Percentiles rank a stretch among this genome's conserved stretches.
phyloP scores from a whole-genome alignment of 164 flowering plant genomes.

The Kalanchoe fedtschenkoi region DNA sequence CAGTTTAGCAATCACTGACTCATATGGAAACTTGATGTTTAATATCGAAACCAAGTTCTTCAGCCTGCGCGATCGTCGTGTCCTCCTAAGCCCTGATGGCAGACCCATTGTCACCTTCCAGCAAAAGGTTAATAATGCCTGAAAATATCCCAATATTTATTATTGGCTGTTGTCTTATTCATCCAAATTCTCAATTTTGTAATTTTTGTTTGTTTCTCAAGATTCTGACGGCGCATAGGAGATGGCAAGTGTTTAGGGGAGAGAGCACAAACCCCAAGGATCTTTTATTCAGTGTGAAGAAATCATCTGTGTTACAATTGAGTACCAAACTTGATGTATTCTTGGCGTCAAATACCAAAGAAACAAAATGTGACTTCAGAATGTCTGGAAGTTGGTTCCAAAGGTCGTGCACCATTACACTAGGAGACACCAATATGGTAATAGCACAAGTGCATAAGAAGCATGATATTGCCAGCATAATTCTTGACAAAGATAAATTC shows the following conservation, averaged over 20 bases:
- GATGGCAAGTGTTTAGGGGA: slow-evolving; percentile 27
- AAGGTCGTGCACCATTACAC: slow-evolving; percentile 10
- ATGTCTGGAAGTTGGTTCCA: slow-evolving; percentile 15
- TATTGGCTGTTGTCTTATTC: background rate
- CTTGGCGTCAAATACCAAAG: slow-evolving; percentile 15
- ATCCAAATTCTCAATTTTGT: background rate
- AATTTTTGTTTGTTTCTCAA: background rate
- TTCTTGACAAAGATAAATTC: background rate
- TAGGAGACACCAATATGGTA: slow-evolving; percentile 12
- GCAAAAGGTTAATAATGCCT: slow-evolving; percentile 26
- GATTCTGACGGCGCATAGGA: slow-evolving; percentile 18
- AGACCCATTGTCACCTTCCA: slow-evolving; percentile 32
- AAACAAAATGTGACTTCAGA: slow-evolving; percentile 19
- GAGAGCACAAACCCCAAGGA: slow-evolving; percentile 22
- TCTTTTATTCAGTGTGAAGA: slow-evolving; percentile 17
- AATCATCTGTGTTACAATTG: slow-evolving; percentile 10
- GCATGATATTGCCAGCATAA: background rate
- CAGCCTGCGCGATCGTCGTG: slow-evolving; percentile 12
- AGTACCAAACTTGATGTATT: slow-evolving; percentile 20
- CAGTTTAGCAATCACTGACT: slow-evolving; percentile 10
- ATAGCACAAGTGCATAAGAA: slow-evolving; percentile 16
- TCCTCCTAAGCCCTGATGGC: slow-evolving; percentile 36
- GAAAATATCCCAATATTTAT: background rate
- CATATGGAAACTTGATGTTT: slow-evolving; percentile 16
- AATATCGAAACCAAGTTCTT: slow-evolving; percentile 8